Percentiles rank a stretch among this genome's conserved stretches.
These are phyloP conservation scores for Pyrenula aspistea DNA, from an alignment of 495 filamentous ascomycete species.

Conservation along the genomic window DNA sequence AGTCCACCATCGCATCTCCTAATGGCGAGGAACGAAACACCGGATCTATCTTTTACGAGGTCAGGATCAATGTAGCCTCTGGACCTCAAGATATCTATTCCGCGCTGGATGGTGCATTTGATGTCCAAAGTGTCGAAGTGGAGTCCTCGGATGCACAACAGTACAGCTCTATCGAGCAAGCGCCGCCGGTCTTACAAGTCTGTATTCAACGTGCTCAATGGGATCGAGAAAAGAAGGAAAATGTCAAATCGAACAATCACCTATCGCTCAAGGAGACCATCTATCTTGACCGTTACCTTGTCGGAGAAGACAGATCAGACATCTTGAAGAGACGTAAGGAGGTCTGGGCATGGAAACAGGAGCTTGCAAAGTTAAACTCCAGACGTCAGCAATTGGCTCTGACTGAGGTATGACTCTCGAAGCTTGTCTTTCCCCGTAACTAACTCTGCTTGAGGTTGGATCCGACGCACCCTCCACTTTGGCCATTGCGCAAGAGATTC, in stretches of 20 bases:
- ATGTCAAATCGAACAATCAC: slow-evolving; percentile 69
- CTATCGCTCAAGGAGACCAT: slow-evolving; percentile 63
- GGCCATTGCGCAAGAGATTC: not conserved
- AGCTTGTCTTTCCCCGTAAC: not conserved
- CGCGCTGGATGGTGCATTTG: slow-evolving; percentile 74
- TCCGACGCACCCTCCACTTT: slow-evolving; percentile 3
- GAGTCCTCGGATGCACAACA: slow-evolving; percentile 50
- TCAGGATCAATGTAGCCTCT: slow-evolving; percentile 51
- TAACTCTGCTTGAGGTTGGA: slow-evolving; percentile 15
- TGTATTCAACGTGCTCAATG: slow-evolving; percentile 73
- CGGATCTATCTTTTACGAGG: slow-evolving; percentile 43
- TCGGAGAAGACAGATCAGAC: slow-evolving; percentile 40
- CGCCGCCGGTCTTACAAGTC: slow-evolving; percentile 80
- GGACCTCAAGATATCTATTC: slow-evolving; percentile 61
- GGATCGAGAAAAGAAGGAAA: slow-evolving; percentile 41
- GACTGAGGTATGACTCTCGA: not conserved
- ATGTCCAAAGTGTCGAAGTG: slow-evolving; percentile 59
- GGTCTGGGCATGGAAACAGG: slow-evolving; percentile 62
- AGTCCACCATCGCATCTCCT: slow-evolving; percentile 36
- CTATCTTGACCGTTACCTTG: slow-evolving; percentile 84
- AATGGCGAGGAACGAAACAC: slow-evolving; percentile 34
- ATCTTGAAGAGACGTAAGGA: slow-evolving; percentile 50
- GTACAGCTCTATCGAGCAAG: slow-evolving; percentile 60
- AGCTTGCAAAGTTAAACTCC: slow-evolving; percentile 42
- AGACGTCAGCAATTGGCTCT: slow-evolving; percentile 27